Base-by-base conservation (phyloP, 768 basidiomycete species). In the Termitomyces sp. region DNA sequence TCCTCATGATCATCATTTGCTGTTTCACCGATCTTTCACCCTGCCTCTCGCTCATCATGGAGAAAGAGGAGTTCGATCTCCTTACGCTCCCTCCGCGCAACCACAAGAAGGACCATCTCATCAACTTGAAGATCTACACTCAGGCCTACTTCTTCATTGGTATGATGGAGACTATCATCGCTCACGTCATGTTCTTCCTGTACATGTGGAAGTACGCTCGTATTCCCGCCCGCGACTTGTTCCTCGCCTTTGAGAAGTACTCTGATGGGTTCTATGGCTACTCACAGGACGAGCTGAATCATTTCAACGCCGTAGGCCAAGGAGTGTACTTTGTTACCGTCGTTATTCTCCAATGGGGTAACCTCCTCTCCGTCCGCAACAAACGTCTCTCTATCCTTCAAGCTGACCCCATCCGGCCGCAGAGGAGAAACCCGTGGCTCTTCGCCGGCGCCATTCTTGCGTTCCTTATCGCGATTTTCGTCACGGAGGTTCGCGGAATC, bases 301-400 rank as follows among this genome's bases (percentile, higher is more conserved):
- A 64, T 3, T 73, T 78, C 55, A 75, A 77, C 54, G 66, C 64
- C 49, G 71, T 70, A 1, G 78, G 79, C 26, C 76, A 81, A 59
- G 78, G 79, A 60, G 57, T 60, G 9, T 63, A 63, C 36, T 63
- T 60, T 24, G 59, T 63, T 14, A 79, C 79, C 13, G 72, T 81
- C 64, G 79, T 81, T 41, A 72, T 78, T 55, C 65, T 79, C n/a
- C 77, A 79, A 59, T 79, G 72, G 41, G 77, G 78, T 3, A 69
- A 56, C 36, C 67, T 79, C 16, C 75, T 79, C 20, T 66, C 77
- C 13, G 72, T 75, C 22, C 76, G 77, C 2, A 79, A 78, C 64
- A 68, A 77, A 55, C 72, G 77, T 51, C 69, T 79, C 0, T 79
- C 77, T 0, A 64, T 79, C 12, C 55, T 79, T 43, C 67, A 72